A percentile compares a stretch with the other conserved stretches of the same genome.
Conservation (phyloP, 1,284 basidiomycete genomes). For the Cryptococcus maquisensis region DNA sequence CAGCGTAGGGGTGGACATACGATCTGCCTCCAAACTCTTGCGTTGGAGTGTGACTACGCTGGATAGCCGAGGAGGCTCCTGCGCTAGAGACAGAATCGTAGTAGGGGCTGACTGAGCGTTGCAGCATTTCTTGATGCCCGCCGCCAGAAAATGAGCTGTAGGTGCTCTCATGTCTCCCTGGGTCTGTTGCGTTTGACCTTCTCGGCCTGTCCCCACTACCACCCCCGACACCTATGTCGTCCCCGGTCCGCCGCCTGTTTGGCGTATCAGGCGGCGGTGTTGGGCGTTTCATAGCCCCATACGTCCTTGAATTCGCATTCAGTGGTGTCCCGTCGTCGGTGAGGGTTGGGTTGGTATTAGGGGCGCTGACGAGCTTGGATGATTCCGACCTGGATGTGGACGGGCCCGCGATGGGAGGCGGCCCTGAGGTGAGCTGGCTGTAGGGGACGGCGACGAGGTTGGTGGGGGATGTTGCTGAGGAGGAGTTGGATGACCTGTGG, state of each 20-base stretch:
- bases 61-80: background rate
- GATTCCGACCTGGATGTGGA: constrained; percentile 7
- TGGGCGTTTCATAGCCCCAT: constrained; percentile 6
- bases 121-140: background rate
- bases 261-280: constrained; percentile 6
- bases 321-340: constrained; percentile 21
- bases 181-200: constrained; percentile 13
- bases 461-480: constrained; percentile 16
- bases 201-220: background rate
- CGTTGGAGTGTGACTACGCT: too few relatives aligned
- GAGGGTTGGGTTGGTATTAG: constrained; percentile 37
- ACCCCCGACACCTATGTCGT: background rate
- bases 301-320: constrained; percentile 1
- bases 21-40: too few relatives aligned
- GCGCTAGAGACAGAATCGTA: background rate
- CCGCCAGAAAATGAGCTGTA: background rate
- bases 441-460: constrained; percentile 30
- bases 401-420: constrained; percentile 32
- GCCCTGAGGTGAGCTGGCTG: constrained; percentile 24
- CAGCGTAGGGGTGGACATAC: too few relatives aligned
- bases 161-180: background rate
- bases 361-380: constrained; percentile 22
- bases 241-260: constrained; percentile 5
- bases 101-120: background rate
- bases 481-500: constrained; percentile 20